phyloP scores from a whole-genome alignment of 148 eudicot species.

The Arctostaphylos glauca region DNA sequence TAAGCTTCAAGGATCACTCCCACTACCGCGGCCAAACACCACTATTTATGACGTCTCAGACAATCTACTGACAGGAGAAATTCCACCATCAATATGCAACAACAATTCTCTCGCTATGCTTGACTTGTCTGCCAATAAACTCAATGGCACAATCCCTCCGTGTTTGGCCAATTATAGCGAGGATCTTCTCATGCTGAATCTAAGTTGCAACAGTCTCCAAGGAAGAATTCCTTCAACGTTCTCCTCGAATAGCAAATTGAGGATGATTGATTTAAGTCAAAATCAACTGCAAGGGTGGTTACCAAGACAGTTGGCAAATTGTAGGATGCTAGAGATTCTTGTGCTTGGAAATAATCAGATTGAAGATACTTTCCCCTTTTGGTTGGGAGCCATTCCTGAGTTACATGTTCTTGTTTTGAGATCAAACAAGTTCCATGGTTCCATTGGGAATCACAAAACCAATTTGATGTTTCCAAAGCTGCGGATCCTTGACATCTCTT shows the following conservation, averaged over 20 bases:
- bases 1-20: too few species aligned
- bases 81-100: background rate
- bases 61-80: background rate
- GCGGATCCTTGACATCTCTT: constrained; percentile 12
- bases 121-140: background rate
- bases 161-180: background rate
- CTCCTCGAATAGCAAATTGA: background rate
- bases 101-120: background rate
- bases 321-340: constrained; percentile 24
- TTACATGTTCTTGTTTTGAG: constrained; percentile 3
- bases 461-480: background rate
- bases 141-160: background rate
- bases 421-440: constrained; percentile 25
- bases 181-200: background rate
- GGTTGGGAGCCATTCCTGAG: constrained; percentile 36
- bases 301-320: background rate
- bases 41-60: background rate
- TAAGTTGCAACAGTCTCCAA: background rate
- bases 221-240: background rate
- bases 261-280: background rate
- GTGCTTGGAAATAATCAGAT: constrained; percentile 26
- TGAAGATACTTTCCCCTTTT: constrained; percentile 29
- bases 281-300: background rate
- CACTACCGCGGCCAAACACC: too few species aligned
- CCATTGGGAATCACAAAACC: background rate